Base-by-base conservation (phyloP, 78 protist species). In the Dictyostelium purpureum region DNA sequence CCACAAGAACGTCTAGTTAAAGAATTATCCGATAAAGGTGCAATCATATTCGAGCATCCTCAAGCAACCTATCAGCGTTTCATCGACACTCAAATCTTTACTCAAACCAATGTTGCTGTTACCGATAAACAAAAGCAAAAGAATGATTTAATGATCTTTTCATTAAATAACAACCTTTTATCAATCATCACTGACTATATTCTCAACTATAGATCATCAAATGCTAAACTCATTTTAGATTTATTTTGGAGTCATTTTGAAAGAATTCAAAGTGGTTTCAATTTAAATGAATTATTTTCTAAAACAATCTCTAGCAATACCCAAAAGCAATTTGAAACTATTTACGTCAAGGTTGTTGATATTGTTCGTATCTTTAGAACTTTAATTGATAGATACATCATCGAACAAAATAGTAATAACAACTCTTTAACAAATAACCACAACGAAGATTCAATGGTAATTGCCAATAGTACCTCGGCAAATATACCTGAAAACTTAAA, bases 221-320 rank as follows among this genome's bases (percentile, higher is more conserved):
- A 83, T 83, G 81, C 92, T 42, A 85, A 85, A 35, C 24, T 61
- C 6, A 47, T 85, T 9, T 45, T 85, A 28, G 92, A 85, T 26
- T 45, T 59, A 12, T 14, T 77, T 57, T 73, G 80, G 80, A 38
- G 49, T 2, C 77, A 73, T 47, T 85, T 73, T 73, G 82, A 74
- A 61, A 52, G 37, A 40, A 26, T 85, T 9, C 19, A 85, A 1
- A 45, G 2, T 2, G 43, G 40, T n/a, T 65, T 66, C 19, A 52
- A 69, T 45, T 37, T 85, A 10, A 16, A 40, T 21, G 92, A 85
- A 14, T 47, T 85, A 1, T 85, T 54, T 52, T 10, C 57, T 14
- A n/a, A n/a, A 35, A 19, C 12, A 16, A 31, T 24, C 6, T 1
- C 61, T n/a, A 61, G 61, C 2, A 37, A 71, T n/a, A 12, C 87